phyloP scores from a whole-genome alignment of 31 red algal species.

The Asparagopsis taxiformis region DNA sequence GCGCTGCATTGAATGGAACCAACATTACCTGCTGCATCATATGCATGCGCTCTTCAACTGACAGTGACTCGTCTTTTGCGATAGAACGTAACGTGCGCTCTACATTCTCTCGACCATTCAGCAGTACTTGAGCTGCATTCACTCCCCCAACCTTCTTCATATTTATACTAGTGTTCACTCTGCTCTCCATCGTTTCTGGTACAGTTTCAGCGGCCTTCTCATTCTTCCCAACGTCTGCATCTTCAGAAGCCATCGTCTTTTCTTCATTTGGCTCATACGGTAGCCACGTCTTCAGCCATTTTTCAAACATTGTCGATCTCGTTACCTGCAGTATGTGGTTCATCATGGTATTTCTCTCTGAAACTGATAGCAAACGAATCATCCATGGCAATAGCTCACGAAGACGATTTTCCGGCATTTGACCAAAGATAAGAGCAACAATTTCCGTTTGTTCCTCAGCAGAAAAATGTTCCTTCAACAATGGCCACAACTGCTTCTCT shows the following conservation, averaged over 20 bases:
- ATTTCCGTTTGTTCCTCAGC: slow-evolving; percentile 88
- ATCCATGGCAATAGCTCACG: slow-evolving; percentile 97
- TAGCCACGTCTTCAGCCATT: slow-evolving; percentile 96
- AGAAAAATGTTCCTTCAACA: slow-evolving; percentile 71
- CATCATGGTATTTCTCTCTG: slow-evolving; percentile 95
- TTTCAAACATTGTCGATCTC: slow-evolving; percentile 95
- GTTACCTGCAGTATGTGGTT: slow-evolving; percentile 93
- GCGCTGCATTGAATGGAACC: slow-evolving; percentile 62
- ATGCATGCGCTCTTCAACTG: slow-evolving; percentile 58
- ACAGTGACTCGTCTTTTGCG: slow-evolving; percentile 73
- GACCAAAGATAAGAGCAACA: slow-evolving; percentile 90
- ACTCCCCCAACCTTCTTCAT: not conserved
- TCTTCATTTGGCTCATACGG: no score
- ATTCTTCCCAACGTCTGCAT: no score
- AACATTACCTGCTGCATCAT: slow-evolving; percentile 99
- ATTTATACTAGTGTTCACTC: not conserved
- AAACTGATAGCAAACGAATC: slow-evolving; percentile 83
- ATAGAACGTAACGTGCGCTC: slow-evolving; percentile 87
- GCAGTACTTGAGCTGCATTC: slow-evolving; percentile 37
- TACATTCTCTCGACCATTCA: slow-evolving; percentile 76
- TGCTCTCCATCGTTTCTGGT: slow-evolving; percentile 8
- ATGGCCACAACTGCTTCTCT: slow-evolving; percentile 94
- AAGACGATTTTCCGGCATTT: slow-evolving; percentile 79
- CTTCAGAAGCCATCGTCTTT: no score
- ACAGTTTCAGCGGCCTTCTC: slow-evolving; percentile 1